These are phyloP conservation scores for Fusarium anguioides DNA, from an alignment of 2,329 filamentous ascomycete species.

Conservation along the genomic window DNA sequence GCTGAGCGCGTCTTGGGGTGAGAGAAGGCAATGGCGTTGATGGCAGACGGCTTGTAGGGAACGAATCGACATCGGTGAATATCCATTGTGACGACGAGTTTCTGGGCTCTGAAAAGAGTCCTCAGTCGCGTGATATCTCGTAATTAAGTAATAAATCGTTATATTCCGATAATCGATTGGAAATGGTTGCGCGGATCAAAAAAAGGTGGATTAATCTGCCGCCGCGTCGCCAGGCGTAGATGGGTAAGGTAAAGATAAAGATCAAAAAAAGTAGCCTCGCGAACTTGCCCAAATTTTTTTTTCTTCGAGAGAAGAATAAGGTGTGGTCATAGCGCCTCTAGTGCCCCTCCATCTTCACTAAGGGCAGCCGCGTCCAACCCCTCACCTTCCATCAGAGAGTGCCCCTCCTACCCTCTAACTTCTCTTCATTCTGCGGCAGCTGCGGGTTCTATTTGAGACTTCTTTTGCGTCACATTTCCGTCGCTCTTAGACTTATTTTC, in stretches of 20 bases:
- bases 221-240: constrained; percentile 46
- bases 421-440: constrained; percentile 8
- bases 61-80: constrained; percentile 98
- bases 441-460: constrained; percentile 23
- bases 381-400: constrained; percentile 18
- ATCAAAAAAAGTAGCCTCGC: constrained; percentile 46
- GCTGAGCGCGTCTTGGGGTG: constrained; percentile 68
- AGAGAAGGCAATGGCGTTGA: constrained; percentile 95
- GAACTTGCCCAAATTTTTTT: constrained; percentile 49
- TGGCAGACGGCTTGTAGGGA: constrained; percentile 88
- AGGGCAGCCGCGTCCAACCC: constrained; percentile 31
- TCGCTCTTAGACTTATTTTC: constrained; percentile 1
- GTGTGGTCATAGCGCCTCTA: constrained; percentile 48
- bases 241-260: constrained; percentile 37
- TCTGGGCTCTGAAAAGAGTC: constrained; percentile 12
- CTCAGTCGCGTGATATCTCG: constrained; percentile 9
- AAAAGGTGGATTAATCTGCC: constrained; percentile 28
- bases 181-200: constrained; percentile 11
- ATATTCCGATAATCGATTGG: neutral
- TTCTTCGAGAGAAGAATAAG: constrained; percentile 45
- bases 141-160: neutral
- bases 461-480: constrained; percentile 36
- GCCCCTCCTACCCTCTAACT: constrained; percentile 23
- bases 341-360: constrained; percentile 48
- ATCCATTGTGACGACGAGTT: constrained; percentile 73